Evolutionary conservation across 2,329 filamentous ascomycete genomes (phyloP).

Genomic region (Penicillium sp.): DNA sequence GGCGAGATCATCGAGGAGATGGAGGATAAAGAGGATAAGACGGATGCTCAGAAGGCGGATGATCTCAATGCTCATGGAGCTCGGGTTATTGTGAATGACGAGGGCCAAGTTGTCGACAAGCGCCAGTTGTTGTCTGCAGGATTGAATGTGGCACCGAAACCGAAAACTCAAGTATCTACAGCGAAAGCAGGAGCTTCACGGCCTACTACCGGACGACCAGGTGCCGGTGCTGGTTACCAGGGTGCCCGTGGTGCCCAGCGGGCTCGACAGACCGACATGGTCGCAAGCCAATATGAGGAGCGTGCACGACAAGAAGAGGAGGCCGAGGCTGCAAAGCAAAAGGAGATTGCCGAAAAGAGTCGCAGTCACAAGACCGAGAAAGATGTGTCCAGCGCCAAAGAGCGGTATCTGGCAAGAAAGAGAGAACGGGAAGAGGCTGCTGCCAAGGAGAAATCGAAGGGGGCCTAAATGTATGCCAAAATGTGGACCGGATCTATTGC

Average conservation of each 20-base stretch:
- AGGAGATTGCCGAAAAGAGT: conserved; percentile 54
- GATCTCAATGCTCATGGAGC: conserved; percentile 55
- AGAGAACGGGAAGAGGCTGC: conserved; percentile 50
- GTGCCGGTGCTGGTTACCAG: conserved; percentile 32
- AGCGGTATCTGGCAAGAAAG: conserved; percentile 62
- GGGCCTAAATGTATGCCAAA: neutral
- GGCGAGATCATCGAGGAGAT: conserved; percentile 32
- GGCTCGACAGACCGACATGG: conserved; percentile 60
- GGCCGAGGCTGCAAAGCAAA: conserved; percentile 56
- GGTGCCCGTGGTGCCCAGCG: conserved; percentile 47
- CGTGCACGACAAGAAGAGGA: conserved; percentile 56
- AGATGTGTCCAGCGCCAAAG: conserved; percentile 61
- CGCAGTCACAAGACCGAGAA: conserved; percentile 59
- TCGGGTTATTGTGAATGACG: conserved; percentile 60
- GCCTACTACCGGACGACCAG: conserved; percentile 18
- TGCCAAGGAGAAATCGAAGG: conserved; percentile 25
- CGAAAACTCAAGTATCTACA: conserved; percentile 40
- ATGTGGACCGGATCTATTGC: neutral
- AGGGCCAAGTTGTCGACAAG: conserved; percentile 65
- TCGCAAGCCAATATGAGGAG: conserved; percentile 60
- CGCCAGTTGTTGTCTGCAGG: conserved; percentile 62
- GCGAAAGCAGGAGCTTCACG: conserved; percentile 19
- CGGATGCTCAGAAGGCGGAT: conserved; percentile 55
- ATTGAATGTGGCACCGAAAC: conserved; percentile 59
- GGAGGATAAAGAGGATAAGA: conserved; percentile 38